Base-by-base conservation (phyloP, 495 filamentous ascomycete genomes). In the Thozetella sp. region DNA sequence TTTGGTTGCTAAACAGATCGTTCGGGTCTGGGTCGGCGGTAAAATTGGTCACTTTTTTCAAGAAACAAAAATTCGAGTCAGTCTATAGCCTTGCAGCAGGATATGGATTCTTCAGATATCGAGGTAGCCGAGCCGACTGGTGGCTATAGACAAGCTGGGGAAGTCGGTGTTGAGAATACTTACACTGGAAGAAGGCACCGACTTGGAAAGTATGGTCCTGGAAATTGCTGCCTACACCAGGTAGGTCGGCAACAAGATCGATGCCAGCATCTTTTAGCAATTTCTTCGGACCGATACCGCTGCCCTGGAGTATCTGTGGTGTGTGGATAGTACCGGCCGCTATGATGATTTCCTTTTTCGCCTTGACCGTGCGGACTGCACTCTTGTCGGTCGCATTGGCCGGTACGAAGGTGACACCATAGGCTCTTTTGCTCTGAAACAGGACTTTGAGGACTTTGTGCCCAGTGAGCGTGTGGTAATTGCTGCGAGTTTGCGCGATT, bases 181-280 rank as follows among this genome's bases (percentile, higher is more conserved):
- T 57, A 75, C 74, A 60, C 20, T 66, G 55, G 46, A 74, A 66
- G 13, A 37, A 54, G 20, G 62, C 69, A 22, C 67, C 71, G 3
- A 75, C 22, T 0, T 22, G 57, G 66, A 75, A 74, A 1, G 71
- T 59, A 54, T 85, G 82, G 61, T 87, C 84, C 54, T 87, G 83
- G 53, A 86, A 79, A 57, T 86, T 84, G 56, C 76, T 72, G 15
- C 83, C 83, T 12, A 86, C 83, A 12, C 82, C 77, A 0, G 83
- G 79, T 0, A 81, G 63, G 56, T 87, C 75, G 1, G 77, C 62
- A 3, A 78, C 65, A 1, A 83, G 58, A 0, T 68, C 60, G 23
- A 87, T 78, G 2, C 69, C 66, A 15, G 75, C 73, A 11, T 62
- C 45, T 17, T 69, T 45, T 0, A 87, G 67, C 13, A 85, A 53